Base-by-base conservation (phyloP, 2,329 filamentous ascomycete species). In the Arthrobotrys iridis region DNA sequence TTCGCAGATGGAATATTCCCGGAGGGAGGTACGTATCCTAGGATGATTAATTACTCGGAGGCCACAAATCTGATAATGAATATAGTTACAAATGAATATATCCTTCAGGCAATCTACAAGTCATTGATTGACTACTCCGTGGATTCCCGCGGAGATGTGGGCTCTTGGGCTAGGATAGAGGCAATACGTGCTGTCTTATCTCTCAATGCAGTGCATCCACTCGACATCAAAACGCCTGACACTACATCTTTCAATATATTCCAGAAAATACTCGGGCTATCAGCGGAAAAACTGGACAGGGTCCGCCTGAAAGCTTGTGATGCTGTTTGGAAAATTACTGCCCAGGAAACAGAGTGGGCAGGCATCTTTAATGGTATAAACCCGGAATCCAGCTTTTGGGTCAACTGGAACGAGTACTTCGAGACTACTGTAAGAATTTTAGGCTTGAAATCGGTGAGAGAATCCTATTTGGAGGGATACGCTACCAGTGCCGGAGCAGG, bases 111-210 rank as follows among this genome's bases (percentile, higher is more conserved):
- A 24, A 22, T 76, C 15, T 33, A 64, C 43, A 71, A 50, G 41
- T 88, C 90, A 0, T 83, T 99, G 26, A 90, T 94, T 77, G 93
- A 99, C 81, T 98, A 98, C 80, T 96, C 92, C 0, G 93, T 92
- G 2, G 94, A 92, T 78, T 90, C 93, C 11, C 86, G 93, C 67
- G 95, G 95, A 13, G 95, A 99, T 80, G 87, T 98, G 55, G 95
- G 95, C 3, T 96, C 93, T 0, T 87, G 93, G 60, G 91, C 96
- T 2, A 87, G 95, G 2, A 84, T 94, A 3, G 90, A 93, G 81
- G 93, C 92, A 22, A 86, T 97, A 10, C 86, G 87, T 73, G 88
- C 88, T 1, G 84, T 93, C 1, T 88, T 86, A 64, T 68, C 71
- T 15, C 58, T 68, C 20, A 63, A 75, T 30, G 46, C 63, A 8